Evolutionary conservation across 805 yeast genomes (phyloP).

Genomic region (Metschnikowia baotianmanensis): DNA sequence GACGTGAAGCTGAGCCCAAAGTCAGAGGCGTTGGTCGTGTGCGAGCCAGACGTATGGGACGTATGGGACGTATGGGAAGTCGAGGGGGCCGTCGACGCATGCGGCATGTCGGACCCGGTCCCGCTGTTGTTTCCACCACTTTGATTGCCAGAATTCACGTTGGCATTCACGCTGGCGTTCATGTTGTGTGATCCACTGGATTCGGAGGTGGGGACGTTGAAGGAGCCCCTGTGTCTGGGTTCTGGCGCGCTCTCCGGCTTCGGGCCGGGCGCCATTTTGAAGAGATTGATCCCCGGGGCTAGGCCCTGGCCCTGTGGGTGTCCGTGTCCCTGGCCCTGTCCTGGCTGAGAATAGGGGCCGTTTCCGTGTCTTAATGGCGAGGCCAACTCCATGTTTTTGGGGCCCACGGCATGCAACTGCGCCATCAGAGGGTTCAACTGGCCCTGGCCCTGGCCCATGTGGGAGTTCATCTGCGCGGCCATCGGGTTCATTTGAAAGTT

Average conservation of each 20-base stretch:
- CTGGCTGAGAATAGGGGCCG: too few species aligned
- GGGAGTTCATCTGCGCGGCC: conserved; percentile 2
- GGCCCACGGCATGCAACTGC: conserved; percentile 11
- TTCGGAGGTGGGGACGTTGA: too few species aligned
- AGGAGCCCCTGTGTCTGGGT: conserved; percentile 5
- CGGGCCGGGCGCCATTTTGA: conserved; percentile 5
- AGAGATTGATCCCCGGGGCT: conserved; percentile 4
- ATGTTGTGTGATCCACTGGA: too few species aligned
- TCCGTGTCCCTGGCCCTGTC: too few species aligned
- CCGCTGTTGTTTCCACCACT: conserved; percentile 19
- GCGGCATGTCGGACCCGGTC: too few species aligned
- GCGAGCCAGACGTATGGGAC: too few species aligned
- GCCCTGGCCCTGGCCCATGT: not conserved
- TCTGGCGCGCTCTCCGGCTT: conserved; percentile 2
- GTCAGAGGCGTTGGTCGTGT: conserved; percentile 33
- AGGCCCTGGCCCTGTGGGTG: not conserved
- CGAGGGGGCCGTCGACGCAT: too few species aligned
- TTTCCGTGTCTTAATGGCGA: conserved; percentile 33
- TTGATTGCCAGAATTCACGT: too few species aligned
- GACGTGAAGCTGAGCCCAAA: conserved; percentile 38
- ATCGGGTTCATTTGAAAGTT: not conserved
- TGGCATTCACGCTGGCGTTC: too few species aligned
- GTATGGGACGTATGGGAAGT: too few species aligned
- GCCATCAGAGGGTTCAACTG: not conserved
- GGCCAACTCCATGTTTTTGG: conserved; percentile 42